Evolutionary conservation across 2,329 filamentous ascomycete genomes (phyloP).

Genomic region (Byssochlamys sp.): DNA sequence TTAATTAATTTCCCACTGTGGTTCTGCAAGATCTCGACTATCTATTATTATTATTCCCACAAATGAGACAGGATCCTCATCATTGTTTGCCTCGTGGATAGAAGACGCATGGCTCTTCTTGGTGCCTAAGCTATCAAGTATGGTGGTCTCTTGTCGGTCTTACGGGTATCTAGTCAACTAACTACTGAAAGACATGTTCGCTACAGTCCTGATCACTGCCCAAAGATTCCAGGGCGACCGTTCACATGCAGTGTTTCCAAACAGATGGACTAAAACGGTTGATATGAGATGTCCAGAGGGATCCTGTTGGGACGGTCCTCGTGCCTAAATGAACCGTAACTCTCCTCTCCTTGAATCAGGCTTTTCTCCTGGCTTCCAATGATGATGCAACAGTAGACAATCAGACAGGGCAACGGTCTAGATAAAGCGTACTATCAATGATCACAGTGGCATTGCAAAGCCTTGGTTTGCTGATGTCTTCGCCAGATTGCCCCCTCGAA

Average conservation of each 20-base stretch:
- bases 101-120: not conserved
- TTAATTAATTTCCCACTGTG: not conserved
- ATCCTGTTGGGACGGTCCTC: not conserved
- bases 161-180: not conserved
- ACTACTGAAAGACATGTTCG: not conserved
- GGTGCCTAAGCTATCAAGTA: not conserved
- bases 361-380: not conserved
- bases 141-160: not conserved
- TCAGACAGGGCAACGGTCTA: not conserved
- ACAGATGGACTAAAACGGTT: not conserved
- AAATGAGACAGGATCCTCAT: not conserved
- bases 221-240: not conserved
- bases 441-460: not conserved
- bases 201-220: not conserved
- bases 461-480: not conserved
- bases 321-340: not conserved
- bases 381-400: not conserved
- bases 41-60: not conserved
- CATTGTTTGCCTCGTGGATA: not conserved
- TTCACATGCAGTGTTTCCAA: not conserved
- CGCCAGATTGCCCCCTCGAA: not conserved
- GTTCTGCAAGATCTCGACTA: not conserved
- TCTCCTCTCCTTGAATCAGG: not conserved
- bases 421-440: not conserved
- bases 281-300: not conserved